Evolutionary conservation across 768 basidiomycete species (phyloP).

Genomic region (Sporobolomyces roseus): DNA sequence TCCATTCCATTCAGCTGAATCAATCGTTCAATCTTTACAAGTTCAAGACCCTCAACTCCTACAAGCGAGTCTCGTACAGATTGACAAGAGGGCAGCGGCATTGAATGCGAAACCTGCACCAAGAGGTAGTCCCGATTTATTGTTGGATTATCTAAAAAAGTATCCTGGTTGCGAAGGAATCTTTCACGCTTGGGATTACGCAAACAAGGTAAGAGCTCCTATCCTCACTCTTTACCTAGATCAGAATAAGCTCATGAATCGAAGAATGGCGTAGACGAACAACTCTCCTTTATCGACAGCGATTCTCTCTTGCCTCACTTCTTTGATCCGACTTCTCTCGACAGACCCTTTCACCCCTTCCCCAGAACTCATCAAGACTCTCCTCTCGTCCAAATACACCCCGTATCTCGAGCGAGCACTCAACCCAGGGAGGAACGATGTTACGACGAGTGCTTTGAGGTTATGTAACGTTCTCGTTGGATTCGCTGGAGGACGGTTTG

Average conservation of each 20-base stretch:
- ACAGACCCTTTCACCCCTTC: conserved; percentile 39
- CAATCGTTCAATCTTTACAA: conserved; percentile 24
- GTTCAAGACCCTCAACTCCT: conserved; percentile 16
- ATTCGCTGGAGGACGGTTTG: conserved; percentile 33
- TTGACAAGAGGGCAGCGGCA: conserved; percentile 32
- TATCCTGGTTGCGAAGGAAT: conserved; percentile 31
- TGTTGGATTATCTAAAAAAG: conserved; percentile 36
- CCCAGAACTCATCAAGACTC: conserved; percentile 36
- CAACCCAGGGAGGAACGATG: conserved; percentile 41
- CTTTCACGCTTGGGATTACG: conserved; percentile 36
- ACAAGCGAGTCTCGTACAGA: conserved; percentile 21
- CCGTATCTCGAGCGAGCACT: conserved; percentile 35
- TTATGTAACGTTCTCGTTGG: conserved; percentile 37
- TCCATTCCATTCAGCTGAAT: conserved; percentile 20
- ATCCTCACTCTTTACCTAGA: background rate
- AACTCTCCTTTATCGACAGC: conserved; percentile 36
- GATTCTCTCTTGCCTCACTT: conserved; percentile 35
- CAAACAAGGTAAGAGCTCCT: conserved; percentile 32
- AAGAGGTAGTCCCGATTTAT: conserved; percentile 16
- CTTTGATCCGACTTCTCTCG: conserved; percentile 36
- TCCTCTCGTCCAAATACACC: conserved; percentile 29
- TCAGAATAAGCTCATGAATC: background rate
- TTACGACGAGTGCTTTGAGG: conserved; percentile 34
- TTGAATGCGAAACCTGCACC: conserved; percentile 27
- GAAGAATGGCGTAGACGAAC: conserved; percentile 27